phyloP scores from a whole-genome alignment of 2,329 filamentous ascomycete genomes.

The Fusarium acutatum region DNA sequence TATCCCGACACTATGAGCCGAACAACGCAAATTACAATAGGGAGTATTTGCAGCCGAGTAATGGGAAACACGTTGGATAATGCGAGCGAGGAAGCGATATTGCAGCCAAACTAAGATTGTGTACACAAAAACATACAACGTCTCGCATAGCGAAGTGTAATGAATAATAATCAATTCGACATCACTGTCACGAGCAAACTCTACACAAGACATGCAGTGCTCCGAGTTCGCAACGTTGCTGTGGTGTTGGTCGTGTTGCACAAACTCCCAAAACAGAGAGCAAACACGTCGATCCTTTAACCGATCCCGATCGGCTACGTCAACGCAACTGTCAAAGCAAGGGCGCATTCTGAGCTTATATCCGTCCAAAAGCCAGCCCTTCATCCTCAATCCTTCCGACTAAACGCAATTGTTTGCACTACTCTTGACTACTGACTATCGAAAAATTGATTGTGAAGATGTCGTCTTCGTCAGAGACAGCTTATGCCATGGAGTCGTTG shows the following conservation, averaged over 20 bases:
- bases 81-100: slow-evolving; percentile 16
- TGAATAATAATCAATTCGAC: fast-evolving
- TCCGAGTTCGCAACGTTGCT: not conserved
- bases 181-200: not conserved
- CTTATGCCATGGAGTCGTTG: not conserved
- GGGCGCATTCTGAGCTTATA: not conserved
- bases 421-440: not conserved
- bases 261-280: not conserved
- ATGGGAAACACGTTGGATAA: not conserved
- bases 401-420: not conserved
- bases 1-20: not conserved
- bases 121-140: slow-evolving; percentile 14
- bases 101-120: slow-evolving; percentile 6
- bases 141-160: not conserved
- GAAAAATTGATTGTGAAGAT: not conserved
- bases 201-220: not conserved
- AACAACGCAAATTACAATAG: not conserved
- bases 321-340: slow-evolving; percentile 9
- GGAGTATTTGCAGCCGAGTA: not conserved
- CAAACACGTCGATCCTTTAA: not conserved
- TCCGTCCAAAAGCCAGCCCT: not conserved
- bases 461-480: not conserved
- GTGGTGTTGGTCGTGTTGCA: not conserved
- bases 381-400: not conserved
- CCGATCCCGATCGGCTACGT: not conserved